Conservation (phyloP, 2,329 filamentous ascomycete genomes). For the Biscogniauxia sp. region DNA sequence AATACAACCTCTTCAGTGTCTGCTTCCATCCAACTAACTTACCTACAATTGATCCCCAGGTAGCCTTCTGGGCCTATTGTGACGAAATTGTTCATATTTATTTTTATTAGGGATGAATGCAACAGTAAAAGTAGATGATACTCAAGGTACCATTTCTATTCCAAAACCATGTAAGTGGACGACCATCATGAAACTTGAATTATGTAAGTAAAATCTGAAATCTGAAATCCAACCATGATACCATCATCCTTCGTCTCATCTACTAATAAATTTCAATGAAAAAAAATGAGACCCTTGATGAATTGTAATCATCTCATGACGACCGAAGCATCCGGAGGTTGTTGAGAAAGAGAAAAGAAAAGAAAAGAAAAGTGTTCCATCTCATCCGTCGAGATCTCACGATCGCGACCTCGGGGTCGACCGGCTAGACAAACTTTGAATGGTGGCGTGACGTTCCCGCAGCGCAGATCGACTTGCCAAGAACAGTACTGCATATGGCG, state of each 20-base stretch:
- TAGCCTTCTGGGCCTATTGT: neutral
- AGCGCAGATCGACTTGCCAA: neutral
- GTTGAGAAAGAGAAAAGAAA: neutral
- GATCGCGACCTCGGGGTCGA: neutral
- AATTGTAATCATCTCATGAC: neutral
- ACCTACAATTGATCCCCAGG: too few relatives aligned
- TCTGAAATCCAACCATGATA: neutral
- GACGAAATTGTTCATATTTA: neutral
- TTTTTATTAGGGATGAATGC: neutral
- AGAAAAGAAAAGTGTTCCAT: neutral
- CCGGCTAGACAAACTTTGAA: neutral
- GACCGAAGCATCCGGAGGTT: neutral
- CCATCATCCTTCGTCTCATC: neutral
- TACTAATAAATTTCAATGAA: neutral
- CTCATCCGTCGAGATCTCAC: neutral
- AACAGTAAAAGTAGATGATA: neutral
- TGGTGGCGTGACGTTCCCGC: slow-evolving; percentile 2
- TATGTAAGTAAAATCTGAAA: neutral
- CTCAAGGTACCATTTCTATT: neutral
- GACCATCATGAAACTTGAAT: neutral
- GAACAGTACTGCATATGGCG: neutral
- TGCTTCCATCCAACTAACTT: neutral
- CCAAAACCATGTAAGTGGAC: neutral
- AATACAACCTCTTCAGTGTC: neutral
- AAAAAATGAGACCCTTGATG: neutral